A percentile compares a stretch with the other conserved stretches of the same genome.
Evolutionary conservation across 495 filamentous ascomycete genomes (phyloP).

Genomic region (Aspergillus wentii): DNA sequence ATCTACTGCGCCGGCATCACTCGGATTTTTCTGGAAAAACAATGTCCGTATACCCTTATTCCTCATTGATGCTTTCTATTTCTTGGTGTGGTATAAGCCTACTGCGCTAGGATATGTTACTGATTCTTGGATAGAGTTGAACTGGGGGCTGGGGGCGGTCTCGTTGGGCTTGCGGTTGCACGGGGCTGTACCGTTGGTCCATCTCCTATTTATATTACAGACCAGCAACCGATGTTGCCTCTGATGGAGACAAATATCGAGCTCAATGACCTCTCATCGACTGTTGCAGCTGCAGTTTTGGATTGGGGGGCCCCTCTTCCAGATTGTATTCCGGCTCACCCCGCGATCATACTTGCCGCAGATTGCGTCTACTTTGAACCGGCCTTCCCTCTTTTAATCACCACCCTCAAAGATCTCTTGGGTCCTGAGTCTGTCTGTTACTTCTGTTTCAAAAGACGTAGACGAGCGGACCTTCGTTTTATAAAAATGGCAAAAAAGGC

Average conservation of each 20-base stretch:
- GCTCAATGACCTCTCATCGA: conserved; percentile 65
- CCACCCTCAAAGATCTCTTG: conserved; percentile 66
- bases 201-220: conserved; percentile 66
- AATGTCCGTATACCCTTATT: conserved; percentile 68
- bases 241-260: conserved; percentile 81
- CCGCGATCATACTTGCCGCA: conserved; percentile 82
- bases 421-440: conserved; percentile 63
- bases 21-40: conserved; percentile 54
- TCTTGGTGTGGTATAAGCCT: too few relatives aligned
- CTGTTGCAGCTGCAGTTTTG: conserved; percentile 57
- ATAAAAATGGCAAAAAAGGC: conserved; percentile 61
- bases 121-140: conserved; percentile 61
- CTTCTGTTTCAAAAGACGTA: conserved; percentile 92
- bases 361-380: conserved; percentile 98
- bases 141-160: conserved; percentile 85
- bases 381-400: conserved; percentile 78
- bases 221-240: conserved; percentile 75
- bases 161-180: conserved; percentile 59
- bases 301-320: conserved; percentile 62
- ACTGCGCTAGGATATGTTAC: too few relatives aligned
- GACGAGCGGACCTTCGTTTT: conserved; percentile 70
- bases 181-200: conserved; percentile 27
- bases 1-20: conserved; percentile 68
- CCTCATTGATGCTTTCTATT: too few relatives aligned
- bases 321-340: conserved; percentile 33